Conservation (phyloP, 2,329 filamentous ascomycete species). For the Penicillium sp. region DNA sequence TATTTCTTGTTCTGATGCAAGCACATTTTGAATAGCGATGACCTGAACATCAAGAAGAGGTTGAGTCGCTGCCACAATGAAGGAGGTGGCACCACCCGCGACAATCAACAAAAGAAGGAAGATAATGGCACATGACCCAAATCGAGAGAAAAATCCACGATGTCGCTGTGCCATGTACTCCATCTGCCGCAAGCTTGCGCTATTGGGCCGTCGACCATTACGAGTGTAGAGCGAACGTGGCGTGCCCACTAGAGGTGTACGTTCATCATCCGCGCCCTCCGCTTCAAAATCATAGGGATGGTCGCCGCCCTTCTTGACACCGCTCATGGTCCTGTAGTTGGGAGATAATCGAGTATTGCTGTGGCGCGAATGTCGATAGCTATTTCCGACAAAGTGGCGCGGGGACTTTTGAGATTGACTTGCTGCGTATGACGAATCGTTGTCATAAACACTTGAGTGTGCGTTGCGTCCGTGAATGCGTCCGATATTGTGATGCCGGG, state of each 20-base stretch:
- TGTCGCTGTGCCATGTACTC: constrained; percentile 70
- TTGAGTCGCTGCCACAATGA: constrained; percentile 89
- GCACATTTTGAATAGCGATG: constrained; percentile 78
- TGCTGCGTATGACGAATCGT: constrained; percentile 63
- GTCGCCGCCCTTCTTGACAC: constrained; percentile 59
- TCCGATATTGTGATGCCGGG: constrained; percentile 76
- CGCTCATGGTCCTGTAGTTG: constrained; percentile 46
- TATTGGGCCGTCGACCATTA: constrained; percentile 54
- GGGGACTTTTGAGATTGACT: constrained; percentile 67
- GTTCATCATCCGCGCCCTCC: constrained; percentile 79
- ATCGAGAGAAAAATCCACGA: constrained; percentile 66
- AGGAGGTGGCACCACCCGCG: constrained; percentile 79
- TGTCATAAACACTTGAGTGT: constrained; percentile 71
- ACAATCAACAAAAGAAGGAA: constrained; percentile 77
- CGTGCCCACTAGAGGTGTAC: constrained; percentile 72
- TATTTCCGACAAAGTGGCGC: constrained; percentile 49
- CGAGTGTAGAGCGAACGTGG: constrained; percentile 61
- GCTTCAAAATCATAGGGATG: constrained; percentile 80
- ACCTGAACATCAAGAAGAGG: constrained; percentile 77
- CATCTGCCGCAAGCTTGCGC: constrained; percentile 63
- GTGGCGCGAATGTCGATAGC: constrained; percentile 65
- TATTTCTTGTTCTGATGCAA: constrained; percentile 90
- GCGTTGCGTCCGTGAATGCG: constrained; percentile 68
- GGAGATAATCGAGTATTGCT: constrained; percentile 64
- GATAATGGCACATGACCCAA: constrained; percentile 85